Base-by-base conservation (phyloP, 306 rosid genomes). In the Quercus robur region DNA sequence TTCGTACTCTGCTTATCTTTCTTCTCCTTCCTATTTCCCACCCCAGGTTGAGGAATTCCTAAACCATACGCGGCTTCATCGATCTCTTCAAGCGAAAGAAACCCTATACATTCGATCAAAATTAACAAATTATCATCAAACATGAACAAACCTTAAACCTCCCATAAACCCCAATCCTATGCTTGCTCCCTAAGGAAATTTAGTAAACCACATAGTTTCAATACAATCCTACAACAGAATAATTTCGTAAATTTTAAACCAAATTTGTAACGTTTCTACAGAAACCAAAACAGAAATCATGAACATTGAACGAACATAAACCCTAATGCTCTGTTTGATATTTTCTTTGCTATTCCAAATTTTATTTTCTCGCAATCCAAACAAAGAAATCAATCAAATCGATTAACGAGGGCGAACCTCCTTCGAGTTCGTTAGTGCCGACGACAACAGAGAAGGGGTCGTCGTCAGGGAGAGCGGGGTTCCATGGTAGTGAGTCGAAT, bases 71-170 rank as follows among this genome's bases (percentile, higher is more conserved):
- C 89, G n/a, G 89, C 84, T 72, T 95, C 98, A 2, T 88, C 93
- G 82, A 95, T 90, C 94, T 93, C 99, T 84, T 95, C 99, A 6
- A 95, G 90, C 57, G 93, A 85, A 70, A 93, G 93, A 83, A 93
- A 95, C 51, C 99, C 99, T 91, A 41, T 41, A 78, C 17, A 75
- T 44, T 21, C 20, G 51, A 49, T 64, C 70, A 74, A 59, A 71
- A 59, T 21, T 66, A 14, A 49, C 8, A 56, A 49, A 49, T 54
- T 46, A 54, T 19, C 23, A 23, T 44, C 76, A 72, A 46, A 20
- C 62, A 72, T 21, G 23, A n/a, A 31, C 71, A 30, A 17, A 41
- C 10, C 25, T 67, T 13, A 35, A 35, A 67, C 51, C 26, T 49
- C 52, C 26, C 38, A 67, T 19, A 33, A 35, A 67, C 14, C 49